Evolutionary conservation across 1,284 basidiomycete species (phyloP).

Genomic region (Pterulicium gracile): DNA sequence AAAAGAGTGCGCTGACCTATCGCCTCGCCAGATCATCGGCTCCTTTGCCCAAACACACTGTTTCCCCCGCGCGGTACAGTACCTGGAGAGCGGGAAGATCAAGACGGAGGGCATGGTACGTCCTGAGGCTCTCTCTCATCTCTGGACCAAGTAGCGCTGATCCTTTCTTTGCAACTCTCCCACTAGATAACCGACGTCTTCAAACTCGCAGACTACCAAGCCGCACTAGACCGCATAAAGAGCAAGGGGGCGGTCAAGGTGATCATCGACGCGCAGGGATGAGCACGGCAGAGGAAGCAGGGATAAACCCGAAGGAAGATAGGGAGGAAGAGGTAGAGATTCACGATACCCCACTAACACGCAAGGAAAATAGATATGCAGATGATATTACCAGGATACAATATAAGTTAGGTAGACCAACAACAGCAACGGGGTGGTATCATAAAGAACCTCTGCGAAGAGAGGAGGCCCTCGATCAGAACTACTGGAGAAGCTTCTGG

Average conservation of each 20-base stretch:
- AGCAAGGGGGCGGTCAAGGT: constrained; percentile 29
- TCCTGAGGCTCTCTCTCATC: too few species aligned
- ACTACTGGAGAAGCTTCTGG: neutral
- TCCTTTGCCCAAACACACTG: constrained; percentile 52
- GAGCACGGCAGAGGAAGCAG: too few species aligned
- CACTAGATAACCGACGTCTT: constrained; percentile 39
- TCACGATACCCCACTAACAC: too few species aligned
- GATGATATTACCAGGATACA: too few species aligned
- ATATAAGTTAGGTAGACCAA: too few species aligned
- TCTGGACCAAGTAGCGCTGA: constrained; percentile 11
- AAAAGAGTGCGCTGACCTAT: too few species aligned
- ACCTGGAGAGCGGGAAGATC: constrained; percentile 50
- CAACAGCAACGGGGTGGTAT: too few species aligned
- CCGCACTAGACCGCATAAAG: constrained; percentile 52
- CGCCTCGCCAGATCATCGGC: constrained; percentile 40
- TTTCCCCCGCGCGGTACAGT: constrained; percentile 52
- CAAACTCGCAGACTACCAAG: constrained; percentile 43
- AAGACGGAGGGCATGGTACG: constrained; percentile 47
- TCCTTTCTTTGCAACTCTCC: neutral
- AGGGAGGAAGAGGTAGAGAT: too few species aligned
- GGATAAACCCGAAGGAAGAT: too few species aligned
- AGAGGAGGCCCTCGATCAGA: too few species aligned
- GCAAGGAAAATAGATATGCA: too few species aligned
- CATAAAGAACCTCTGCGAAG: too few species aligned
- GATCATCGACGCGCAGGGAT: constrained; percentile 17